Base-by-base conservation (phyloP, 805 yeast species). In the Ogataea paraovalis region DNA sequence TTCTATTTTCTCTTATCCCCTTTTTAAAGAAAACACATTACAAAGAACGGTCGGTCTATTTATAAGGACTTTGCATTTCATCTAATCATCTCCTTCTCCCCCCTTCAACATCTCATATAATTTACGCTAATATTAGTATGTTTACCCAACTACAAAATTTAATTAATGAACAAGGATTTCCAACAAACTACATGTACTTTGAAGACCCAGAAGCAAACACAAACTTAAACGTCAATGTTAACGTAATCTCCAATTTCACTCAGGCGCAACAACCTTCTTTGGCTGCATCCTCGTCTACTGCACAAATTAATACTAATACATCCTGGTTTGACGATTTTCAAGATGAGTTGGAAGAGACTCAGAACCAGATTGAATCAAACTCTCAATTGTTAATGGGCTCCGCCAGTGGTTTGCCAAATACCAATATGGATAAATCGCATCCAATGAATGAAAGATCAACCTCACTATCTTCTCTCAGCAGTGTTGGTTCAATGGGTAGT, bases 281-380 rank as follows among this genome's bases (percentile, higher is more conserved):
- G 40, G 27, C 5, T 39, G 32, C 9, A 7, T 12, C 23, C 13
- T 28, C 43, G 30, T 27, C 12, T 20, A 25, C 10, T 25, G 28
- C 28, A 25, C 6, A 25, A 7, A 25, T 12, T 21, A 6, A 4
- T n/a, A 21, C n/a, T 32, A n/a, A 13, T n/a, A 10, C 44, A n/a
- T 16, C 46, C 25, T 55, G 59, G 59, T 39, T 55, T 8, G 49
- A 48, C 39, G 55, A 53, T 21, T 47, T 55, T 33, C 51, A 48
- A 42, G 51, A 53, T 37, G 57, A 53, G 16, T 40, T 55, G 14
- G 50, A 49, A 14, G 44, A 44, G 23, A n/a, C 46, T 36, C 34
- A 32, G 44, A 44, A 27, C 40, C 33, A 23, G 36, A 19, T 14
- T 6, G 48, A 21, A 28, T 42, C 23, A 22, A 36, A 21, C 12